Evolutionary conservation across 2,329 filamentous ascomycete genomes (phyloP).

Genomic region (Aureobasidium uvarum): DNA sequence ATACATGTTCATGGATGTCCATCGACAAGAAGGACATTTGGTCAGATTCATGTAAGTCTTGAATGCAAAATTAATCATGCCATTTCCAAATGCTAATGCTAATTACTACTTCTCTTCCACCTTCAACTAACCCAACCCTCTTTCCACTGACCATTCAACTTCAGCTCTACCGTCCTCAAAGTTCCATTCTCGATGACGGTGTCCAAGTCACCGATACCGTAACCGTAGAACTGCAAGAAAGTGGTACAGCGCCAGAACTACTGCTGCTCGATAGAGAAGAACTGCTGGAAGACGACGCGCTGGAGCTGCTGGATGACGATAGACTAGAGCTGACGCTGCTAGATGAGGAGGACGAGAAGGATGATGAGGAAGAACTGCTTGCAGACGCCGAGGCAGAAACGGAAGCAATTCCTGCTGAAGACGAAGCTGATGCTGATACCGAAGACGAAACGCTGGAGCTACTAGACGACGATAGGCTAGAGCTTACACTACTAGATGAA

Average conservation of each 20-base stretch:
- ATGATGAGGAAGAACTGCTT: neutral
- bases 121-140: neutral
- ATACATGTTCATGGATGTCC: too few species aligned
- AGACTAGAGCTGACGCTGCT: neutral
- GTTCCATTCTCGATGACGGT: neutral
- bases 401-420: neutral
- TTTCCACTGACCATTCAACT: neutral
- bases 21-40: too few species aligned
- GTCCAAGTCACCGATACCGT: neutral
- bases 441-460: neutral
- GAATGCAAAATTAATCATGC: neutral
- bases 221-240: conserved; percentile 6
- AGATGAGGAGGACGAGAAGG: too few species aligned
- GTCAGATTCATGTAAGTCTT: too few species aligned
- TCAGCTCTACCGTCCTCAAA: neutral
- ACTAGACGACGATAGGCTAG: too few species aligned
- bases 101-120: neutral
- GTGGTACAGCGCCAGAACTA: neutral
- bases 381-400: neutral
- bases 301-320: neutral
- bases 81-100: neutral
- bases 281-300: neutral
- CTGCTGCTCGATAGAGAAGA: neutral
- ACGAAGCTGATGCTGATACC: neutral
- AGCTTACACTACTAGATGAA: neutral